phyloP scores from a whole-genome alignment of 257 asterid species.

The Nemophila menziesii region DNA sequence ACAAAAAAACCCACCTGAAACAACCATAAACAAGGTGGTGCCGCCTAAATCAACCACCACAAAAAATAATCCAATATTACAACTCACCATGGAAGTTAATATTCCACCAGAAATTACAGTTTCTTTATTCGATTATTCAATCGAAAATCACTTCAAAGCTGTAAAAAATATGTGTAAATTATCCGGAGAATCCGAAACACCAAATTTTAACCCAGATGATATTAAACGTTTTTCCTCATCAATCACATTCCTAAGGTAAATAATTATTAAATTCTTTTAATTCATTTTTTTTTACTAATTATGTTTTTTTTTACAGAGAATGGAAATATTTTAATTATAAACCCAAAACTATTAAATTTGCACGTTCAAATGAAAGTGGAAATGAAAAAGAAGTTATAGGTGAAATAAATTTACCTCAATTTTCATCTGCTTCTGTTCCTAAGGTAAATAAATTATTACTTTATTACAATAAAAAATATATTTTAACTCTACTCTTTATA shows the following conservation, averaged over 20 bases:
- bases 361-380: constrained; percentile 31
- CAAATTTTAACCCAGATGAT: constrained; percentile 28
- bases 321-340: constrained; percentile 68
- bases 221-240: constrained; percentile 47
- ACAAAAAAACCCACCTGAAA: too few species aligned
- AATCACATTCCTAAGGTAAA: constrained; percentile 57
- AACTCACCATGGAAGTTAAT: too few species aligned
- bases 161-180: constrained; percentile 38
- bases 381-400: constrained; percentile 45
- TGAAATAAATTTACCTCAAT: constrained; percentile 50
- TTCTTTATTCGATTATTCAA: constrained; percentile 57
- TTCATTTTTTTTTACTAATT: background rate
- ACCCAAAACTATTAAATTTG: constrained; percentile 48
- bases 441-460: constrained; percentile 32
- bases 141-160: constrained; percentile 58
- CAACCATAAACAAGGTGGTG: too few species aligned
- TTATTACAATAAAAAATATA: background rate
- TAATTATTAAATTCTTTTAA: background rate
- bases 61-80: too few species aligned
- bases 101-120: constrained; percentile 22
- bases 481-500: background rate
- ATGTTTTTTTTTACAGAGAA: constrained; percentile 13
- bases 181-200: constrained; percentile 29
- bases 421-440: constrained; percentile 80
- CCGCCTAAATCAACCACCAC: too few species aligned